Base-by-base conservation (phyloP, 169 alveolate species). In the Babesia caballi region DNA sequence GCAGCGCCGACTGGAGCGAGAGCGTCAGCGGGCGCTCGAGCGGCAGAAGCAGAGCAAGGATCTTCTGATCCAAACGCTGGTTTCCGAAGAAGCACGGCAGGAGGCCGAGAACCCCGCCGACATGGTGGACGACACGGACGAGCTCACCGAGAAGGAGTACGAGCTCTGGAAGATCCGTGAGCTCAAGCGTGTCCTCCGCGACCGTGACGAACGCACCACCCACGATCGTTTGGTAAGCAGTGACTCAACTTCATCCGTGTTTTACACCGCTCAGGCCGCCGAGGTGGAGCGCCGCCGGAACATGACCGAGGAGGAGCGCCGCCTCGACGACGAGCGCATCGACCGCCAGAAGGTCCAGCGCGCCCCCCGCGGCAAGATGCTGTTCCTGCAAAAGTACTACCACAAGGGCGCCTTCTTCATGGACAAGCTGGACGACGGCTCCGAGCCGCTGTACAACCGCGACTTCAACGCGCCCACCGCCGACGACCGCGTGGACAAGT, bases 331-430 rank as follows among this genome's bases (percentile, higher is more conserved):
- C 83, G 75, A 81, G 42, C 66, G 68, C 25, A 81, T 84, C 28
- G 91, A 85, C 44, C 58, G 59, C 28, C 46, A 49, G 50, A 80
- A 70, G 66, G 92, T 88, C 0, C 58, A 4, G 17, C 36, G 47
- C 51, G 74, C 68, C 15, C 94, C 90, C 32, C 40, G 71, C 27
- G 50, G 82, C 47, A 91, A 91, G 51, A 76, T 85, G 75, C 36
- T 60, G 11, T 91, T 91, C 90, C 78, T 91, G 90, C 95, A 91
- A 82, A 91, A 91, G 69, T 91, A 91, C 82, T 91, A 91, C 72
- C 95, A 91, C 85, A 84, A 76, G 87, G 95, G 95, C 56, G 95
- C 94, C 3, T 91, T 91, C 83, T 91, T 88, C 80, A 91, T 85
- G 89, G 95, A 91, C 61, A 66, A 85, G 78, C 90, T 89, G 35